These are phyloP conservation scores for Dactylonectria macrodidyma DNA, from an alignment of 2,329 filamentous ascomycete genomes.

Conservation along the genomic window DNA sequence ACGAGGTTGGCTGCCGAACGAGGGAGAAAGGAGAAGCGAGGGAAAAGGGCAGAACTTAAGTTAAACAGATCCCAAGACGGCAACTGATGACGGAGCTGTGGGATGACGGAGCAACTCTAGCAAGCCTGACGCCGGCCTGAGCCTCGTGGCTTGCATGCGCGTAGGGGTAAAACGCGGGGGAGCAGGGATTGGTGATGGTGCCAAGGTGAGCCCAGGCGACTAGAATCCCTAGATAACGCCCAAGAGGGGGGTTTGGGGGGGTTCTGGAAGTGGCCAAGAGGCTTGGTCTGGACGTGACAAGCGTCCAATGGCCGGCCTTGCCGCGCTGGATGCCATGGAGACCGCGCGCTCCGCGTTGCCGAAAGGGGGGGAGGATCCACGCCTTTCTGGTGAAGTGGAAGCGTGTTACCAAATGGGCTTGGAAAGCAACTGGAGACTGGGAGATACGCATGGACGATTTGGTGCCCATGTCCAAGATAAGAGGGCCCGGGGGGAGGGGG, in stretches of 20 bases:
- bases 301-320: constrained; percentile 27
- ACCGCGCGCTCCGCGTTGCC: constrained; percentile 32
- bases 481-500: not conserved
- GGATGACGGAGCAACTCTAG: constrained; percentile 11
- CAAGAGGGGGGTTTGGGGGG: constrained; percentile 6
- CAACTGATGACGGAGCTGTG: constrained; percentile 22
- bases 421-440: constrained; percentile 12
- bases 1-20: constrained; percentile 6
- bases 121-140: not conserved
- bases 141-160: constrained; percentile 21
- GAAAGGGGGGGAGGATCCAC: constrained; percentile 11
- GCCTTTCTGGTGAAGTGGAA: not conserved
- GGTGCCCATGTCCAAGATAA: constrained; percentile 17
- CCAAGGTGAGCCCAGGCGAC: not conserved
- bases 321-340: constrained; percentile 30
- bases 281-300: constrained; percentile 1
- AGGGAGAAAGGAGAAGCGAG: not conserved
- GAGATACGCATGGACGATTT: constrained; percentile 31
- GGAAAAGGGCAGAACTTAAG: constrained; percentile 23
- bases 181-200: constrained; percentile 14
- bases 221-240: constrained; percentile 19
- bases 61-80: constrained; percentile 3
- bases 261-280: constrained; percentile 22
- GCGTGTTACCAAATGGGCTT: constrained; percentile 20
- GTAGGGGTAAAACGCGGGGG: constrained; percentile 32